Base-by-base conservation (phyloP, 1,139 yeast species). In the Candida sanyaensis region DNA sequence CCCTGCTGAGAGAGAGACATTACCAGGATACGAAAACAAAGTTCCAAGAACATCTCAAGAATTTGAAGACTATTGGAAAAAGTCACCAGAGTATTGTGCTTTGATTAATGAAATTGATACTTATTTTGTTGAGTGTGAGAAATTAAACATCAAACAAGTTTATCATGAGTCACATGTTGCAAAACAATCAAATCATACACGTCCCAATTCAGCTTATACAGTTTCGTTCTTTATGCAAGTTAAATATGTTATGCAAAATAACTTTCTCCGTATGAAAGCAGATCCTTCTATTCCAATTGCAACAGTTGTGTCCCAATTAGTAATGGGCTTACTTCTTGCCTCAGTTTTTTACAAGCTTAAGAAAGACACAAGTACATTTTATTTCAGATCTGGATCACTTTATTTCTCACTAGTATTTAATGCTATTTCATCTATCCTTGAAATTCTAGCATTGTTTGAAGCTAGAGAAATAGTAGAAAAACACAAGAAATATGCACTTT, bases 401-500 rank as follows among this genome's bases (percentile, higher is more conserved):
- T 41, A 33, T 65, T 81, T 80, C 62, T 81, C 82, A 44, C 67
- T 80, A 43, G 66, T 83, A 56, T 81, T 76, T 60, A 80, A 80
- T 64, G 80, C 86, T 29, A 73, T 82, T 56, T 67, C 83, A 6
- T 77, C 85, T 8, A 62, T 81, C 54, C 80, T 84, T 55, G 86
- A 81, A 66, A 80, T 83, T 56, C 71, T 82, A 49, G 65, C 76
- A 45, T 69, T 81, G 42, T 84, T 77, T 56, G 81, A 79, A 44
- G 76, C 80, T 45, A 76, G 88, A 60, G 81, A 81, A 17, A 78
- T 83, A 56, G 71, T 83, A 43, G 80, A 80, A 52, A 84, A 83
- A 61, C 88, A 84, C 57, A 80, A 79, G 55, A 73, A 78, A 23
- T 83, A 78, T 58, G 83, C 87, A 3, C 73, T 84, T 64, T 84